phyloP scores from a whole-genome alignment of 179 eudicot genomes.

The Monotropa hypopitys region DNA sequence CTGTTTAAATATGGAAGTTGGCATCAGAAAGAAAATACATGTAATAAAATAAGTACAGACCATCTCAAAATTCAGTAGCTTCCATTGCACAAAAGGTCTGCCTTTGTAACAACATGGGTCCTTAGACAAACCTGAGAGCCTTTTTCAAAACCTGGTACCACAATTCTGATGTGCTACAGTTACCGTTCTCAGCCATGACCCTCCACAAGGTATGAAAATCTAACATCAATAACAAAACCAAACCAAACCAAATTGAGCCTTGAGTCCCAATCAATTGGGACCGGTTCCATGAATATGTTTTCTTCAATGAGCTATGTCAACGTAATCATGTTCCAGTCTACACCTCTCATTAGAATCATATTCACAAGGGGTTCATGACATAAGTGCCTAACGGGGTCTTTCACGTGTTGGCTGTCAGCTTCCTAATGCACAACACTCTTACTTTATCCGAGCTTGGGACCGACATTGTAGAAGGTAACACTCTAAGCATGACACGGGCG shows the following conservation, averaged over 20 bases:
- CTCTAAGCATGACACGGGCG: no score
- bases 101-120: not conserved
- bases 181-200: not conserved
- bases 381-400: no score
- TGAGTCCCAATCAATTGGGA: no score
- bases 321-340: not conserved
- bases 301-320: no score
- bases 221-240: not conserved
- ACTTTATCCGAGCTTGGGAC: not conserved
- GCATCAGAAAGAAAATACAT: not conserved
- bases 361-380: no score
- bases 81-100: not conserved
- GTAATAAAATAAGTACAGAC: not conserved
- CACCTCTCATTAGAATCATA: no score
- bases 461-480: no score
- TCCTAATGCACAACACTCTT: no score
- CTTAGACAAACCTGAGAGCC: not conserved
- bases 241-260: no score
- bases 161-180: not conserved
- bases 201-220: not conserved
- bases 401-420: no score
- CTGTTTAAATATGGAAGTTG: not conserved
- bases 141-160: not conserved
- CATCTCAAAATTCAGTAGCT: not conserved
- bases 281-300: no score